A percentile compares a stretch with the other conserved stretches of the same genome.
These are phyloP conservation scores for Corrigiola litoralis DNA, from an alignment of 179 eudicot genomes.

Conservation along the genomic window DNA sequence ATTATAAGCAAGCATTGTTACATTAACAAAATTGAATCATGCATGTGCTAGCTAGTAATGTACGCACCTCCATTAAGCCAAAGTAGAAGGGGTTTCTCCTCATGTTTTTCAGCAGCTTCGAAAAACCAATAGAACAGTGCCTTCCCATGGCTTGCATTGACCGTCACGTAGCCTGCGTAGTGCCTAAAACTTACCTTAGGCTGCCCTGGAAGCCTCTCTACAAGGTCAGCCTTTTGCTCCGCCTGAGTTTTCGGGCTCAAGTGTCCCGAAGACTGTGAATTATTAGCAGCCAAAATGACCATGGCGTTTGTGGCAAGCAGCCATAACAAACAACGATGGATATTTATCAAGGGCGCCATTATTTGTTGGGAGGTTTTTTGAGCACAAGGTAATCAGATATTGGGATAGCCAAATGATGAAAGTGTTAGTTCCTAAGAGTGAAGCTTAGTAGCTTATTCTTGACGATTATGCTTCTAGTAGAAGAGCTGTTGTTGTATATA, in stretches of 20 bases:
- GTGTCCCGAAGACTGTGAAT: background rate
- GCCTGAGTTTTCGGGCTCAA: slow-evolving; percentile 24
- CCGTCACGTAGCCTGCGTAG: slow-evolving; percentile 65
- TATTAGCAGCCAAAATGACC: background rate
- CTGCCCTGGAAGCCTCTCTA: slow-evolving; percentile 61
- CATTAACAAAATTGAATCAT: background rate
- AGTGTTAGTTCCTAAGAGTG: background rate
- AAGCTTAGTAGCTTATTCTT: background rate
- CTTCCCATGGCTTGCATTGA: slow-evolving; percentile 44
- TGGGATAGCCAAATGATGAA: background rate
- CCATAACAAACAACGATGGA: background rate
- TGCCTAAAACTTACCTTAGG: slow-evolving; percentile 59
- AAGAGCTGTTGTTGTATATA: slow-evolving; percentile 15
- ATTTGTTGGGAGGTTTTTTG: background rate
- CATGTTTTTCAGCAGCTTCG: slow-evolving; percentile 40
- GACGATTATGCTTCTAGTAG: background rate
- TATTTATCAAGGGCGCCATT: background rate
- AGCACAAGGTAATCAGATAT: background rate
- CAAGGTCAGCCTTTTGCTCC: slow-evolving; percentile 50
- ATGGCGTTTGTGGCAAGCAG: background rate
- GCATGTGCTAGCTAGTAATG: background rate
- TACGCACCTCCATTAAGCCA: slow-evolving; percentile 82
- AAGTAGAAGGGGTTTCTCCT: slow-evolving; percentile 50
- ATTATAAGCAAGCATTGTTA: too few species aligned
- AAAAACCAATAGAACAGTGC: slow-evolving; percentile 75